Percentiles rank a stretch among this genome's conserved stretches.
These are phyloP conservation scores for Penstemon davidsonii DNA, from an alignment of 257 asterid genomes.

Conservation along the genomic window DNA sequence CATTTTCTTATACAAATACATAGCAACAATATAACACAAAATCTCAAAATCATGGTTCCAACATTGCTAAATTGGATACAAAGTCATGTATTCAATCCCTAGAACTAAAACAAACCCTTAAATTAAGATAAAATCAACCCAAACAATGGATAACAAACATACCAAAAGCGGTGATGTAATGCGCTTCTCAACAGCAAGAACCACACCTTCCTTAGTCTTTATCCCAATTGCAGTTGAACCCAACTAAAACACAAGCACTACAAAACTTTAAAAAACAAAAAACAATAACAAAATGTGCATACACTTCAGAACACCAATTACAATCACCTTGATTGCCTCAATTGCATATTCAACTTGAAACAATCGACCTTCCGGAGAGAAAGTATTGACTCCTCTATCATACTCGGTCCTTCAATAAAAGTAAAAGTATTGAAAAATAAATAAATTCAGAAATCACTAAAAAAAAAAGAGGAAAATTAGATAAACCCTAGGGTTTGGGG, in stretches of 20 bases:
- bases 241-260: conserved; percentile 40
- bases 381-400: conserved; percentile 92
- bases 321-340: conserved; percentile 78
- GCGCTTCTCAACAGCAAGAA: conserved; percentile 91
- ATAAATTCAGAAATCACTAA: not conserved
- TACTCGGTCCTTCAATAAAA: conserved; percentile 70
- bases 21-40: not conserved
- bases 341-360: conserved; percentile 93
- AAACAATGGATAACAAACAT: conserved; percentile 18
- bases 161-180: conserved; percentile 90
- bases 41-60: conserved; percentile 5
- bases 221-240: conserved; percentile 95
- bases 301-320: too few relatives aligned
- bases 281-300: not conserved
- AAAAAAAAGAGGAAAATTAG: not conserved
- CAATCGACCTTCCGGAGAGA: conserved; percentile 93
- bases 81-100: conserved; percentile 16
- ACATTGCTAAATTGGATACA: conserved; percentile 13
- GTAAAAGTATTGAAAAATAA: not conserved
- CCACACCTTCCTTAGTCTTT: conserved; percentile 91
- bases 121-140: not conserved
- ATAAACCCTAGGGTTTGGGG: not conserved
- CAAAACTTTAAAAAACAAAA: not conserved
- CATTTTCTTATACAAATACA: not conserved
- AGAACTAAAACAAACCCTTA: not conserved